Percentiles rank a stretch among this genome's conserved stretches.
These are phyloP conservation scores for Flammula alnicola DNA, from an alignment of 1,284 basidiomycete genomes.

Conservation along the genomic window DNA sequence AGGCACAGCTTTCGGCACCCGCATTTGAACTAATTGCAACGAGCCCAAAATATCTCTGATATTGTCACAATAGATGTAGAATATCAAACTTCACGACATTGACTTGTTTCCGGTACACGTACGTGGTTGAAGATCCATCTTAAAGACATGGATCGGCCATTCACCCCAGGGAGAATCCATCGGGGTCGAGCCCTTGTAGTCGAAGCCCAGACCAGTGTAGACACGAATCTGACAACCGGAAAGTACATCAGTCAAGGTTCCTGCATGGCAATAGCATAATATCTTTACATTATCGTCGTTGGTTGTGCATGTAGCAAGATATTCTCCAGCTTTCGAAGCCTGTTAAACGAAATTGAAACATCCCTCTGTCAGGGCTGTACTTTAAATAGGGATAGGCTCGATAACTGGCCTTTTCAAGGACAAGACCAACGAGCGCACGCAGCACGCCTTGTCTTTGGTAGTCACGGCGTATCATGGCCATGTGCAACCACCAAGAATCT, in stretches of 20 bases:
- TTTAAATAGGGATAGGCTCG: background rate
- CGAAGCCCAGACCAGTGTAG: conserved; percentile 25
- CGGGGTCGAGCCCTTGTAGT: conserved; percentile 19
- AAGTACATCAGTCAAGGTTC: too few species aligned
- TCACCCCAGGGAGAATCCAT: conserved; percentile 29
- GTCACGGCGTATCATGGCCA: conserved; percentile 26
- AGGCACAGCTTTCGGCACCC: too few species aligned
- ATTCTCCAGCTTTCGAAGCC: conserved; percentile 19
- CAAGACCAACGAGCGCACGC: conserved; percentile 21
- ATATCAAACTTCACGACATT: too few species aligned
- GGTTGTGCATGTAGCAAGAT: conserved; percentile 24
- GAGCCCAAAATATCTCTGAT: too few species aligned
- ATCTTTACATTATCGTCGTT: conserved; percentile 25
- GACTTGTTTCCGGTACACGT: too few species aligned
- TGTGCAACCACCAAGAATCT: conserved; percentile 30
- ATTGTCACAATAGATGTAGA: too few species aligned
- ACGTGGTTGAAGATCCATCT: conserved; percentile 8
- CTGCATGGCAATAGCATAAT: too few species aligned
- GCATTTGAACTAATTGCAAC: too few species aligned
- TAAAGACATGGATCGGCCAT: conserved; percentile 27
- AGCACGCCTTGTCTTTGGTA: conserved; percentile 24
- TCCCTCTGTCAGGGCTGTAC: too few species aligned
- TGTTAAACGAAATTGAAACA: conserved; percentile 2
- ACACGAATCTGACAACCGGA: conserved; percentile 21
- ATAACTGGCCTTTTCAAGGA: conserved; percentile 22